Base-by-base conservation (phyloP, 805 yeast genomes). In the Lipomyces mesembrius region DNA sequence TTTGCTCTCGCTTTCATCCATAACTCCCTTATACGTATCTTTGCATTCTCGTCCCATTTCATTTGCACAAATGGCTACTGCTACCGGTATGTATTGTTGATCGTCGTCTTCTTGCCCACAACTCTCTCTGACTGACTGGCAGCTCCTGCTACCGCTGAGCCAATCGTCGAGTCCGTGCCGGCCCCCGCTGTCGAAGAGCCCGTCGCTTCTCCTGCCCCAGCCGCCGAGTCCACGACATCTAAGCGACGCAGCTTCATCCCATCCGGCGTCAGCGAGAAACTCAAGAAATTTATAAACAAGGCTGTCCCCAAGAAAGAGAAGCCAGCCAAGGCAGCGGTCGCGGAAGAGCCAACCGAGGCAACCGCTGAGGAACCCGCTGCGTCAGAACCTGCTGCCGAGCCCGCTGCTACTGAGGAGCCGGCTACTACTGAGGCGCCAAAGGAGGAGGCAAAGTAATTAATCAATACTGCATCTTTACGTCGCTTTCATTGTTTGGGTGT, bases 221-320 rank as follows among this genome's bases (percentile, higher is more conserved):
- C 60, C 5, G 17, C 68, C 25, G 39, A 70, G 12, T 56, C 65
- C 8, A 22, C 66, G 61, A 27, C 68, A 12, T 20, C 53, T 57
- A 65, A 65, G 67, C 71, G 71, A 12, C 64, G 54, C 43, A 51
- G 60, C 52, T 55, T 65, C 62, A 32, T 68, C 14, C 71, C 71
- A 2, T 67, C 71, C n/a, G 65, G 71, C 32, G 54, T 68, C 29
- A 53, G 61, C 35, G 71, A 65, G 43, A 66, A 60, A 62, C 32
- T 68, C 61, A 68, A 67, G 62, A 68, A 68, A 61, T 49, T 68
- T 17, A 49, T 68, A 22, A 60, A 59, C 64, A 62, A 60, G 63
- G 66, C 64, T 37, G 25, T 64, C 17, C 62, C 65, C 27, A 68
- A 62, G 67, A 53, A 29, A 39, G 59, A 49, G 39, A 51, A 57